Evolutionary conservation across 2,329 filamentous ascomycete species (phyloP).

Genomic region (Penicillium paneum): DNA sequence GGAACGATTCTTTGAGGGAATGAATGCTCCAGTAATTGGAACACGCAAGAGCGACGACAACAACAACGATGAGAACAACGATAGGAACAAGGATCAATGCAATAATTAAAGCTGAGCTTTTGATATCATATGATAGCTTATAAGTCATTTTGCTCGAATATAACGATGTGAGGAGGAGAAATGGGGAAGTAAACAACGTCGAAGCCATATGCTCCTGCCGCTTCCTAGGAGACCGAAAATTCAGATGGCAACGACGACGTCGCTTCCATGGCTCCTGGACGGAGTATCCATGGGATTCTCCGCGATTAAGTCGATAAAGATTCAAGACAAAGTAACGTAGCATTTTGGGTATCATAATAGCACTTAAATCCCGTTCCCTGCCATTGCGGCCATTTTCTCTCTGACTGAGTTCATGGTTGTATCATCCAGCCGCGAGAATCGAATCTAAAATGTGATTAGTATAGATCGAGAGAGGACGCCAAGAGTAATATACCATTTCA

Average conservation of each 20-base stretch:
- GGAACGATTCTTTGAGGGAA: slow-evolving; percentile 16
- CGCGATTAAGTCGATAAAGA: not conserved
- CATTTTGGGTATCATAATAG: slow-evolving; percentile 26
- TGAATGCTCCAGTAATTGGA: slow-evolving; percentile 35
- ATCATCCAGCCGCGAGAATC: slow-evolving; percentile 39
- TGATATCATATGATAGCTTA: slow-evolving; percentile 29
- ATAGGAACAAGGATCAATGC: slow-evolving; percentile 49
- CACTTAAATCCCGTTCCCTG: slow-evolving; percentile 24
- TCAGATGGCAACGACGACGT: not conserved
- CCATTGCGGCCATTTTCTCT: slow-evolving; percentile 34
- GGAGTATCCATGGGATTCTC: slow-evolving; percentile 3
- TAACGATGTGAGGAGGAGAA: not conserved
- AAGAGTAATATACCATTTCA: slow-evolving; percentile 60
- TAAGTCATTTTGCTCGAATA: slow-evolving; percentile 28
- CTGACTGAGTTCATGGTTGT: slow-evolving; percentile 33
- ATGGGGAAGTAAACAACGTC: not conserved
- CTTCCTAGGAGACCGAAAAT: not conserved
- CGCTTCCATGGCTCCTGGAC: not conserved
- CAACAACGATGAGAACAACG: slow-evolving; percentile 40
- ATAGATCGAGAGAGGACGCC: not conserved
- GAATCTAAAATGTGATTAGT: slow-evolving; percentile 33
- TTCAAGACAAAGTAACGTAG: slow-evolving; percentile 3
- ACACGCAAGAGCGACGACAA: slow-evolving; percentile 40
- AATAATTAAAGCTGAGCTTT: slow-evolving; percentile 41
- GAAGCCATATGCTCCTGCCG: slow-evolving; percentile 1